Percentiles rank a stretch among this genome's conserved stretches.
These are phyloP conservation scores for Nemania sp. DNA, from an alignment of 2,329 filamentous ascomycete genomes.

Conservation along the genomic window DNA sequence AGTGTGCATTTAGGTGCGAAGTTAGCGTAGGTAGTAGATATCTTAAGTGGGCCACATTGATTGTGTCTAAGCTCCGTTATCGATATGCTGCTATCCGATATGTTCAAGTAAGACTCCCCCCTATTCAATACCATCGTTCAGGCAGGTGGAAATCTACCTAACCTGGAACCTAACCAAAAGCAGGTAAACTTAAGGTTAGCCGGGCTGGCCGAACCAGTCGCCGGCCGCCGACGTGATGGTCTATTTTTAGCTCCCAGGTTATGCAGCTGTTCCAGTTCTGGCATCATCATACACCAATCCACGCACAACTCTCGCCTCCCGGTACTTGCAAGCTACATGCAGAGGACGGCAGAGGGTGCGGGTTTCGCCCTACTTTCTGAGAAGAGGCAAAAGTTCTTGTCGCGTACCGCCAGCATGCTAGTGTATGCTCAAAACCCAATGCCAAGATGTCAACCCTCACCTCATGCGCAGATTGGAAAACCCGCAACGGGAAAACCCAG, in stretches of 20 bases:
- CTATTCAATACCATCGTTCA: no score
- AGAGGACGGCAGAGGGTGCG: constrained; percentile 19
- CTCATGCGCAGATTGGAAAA: constrained; percentile 36
- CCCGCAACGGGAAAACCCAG: constrained; percentile 32
- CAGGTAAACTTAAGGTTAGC: background rate
- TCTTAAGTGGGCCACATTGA: no score
- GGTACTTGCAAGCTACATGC: constrained; percentile 34
- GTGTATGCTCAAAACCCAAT: constrained; percentile 17
- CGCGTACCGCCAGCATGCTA: constrained; percentile 32
- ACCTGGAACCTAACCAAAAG: background rate
- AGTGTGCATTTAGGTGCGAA: no score
- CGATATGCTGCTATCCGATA: background rate
- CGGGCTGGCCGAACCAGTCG: constrained; percentile 1
- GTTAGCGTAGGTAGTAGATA: no score
- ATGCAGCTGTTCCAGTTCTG: constrained; percentile 20
- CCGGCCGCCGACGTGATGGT: constrained; percentile 16
- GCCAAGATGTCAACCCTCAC: constrained; percentile 40
- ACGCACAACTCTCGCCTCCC: constrained; percentile 21
- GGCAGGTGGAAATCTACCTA: no score
- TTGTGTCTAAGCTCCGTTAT: background rate
- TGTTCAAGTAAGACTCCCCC: background rate
- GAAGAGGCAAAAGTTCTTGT: constrained; percentile 27
- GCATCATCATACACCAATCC: constrained; percentile 17
- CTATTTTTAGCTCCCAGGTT: constrained; percentile 29
- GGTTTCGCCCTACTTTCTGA: constrained; percentile 20